Evolutionary conservation across 805 yeast genomes (phyloP).

Genomic region (Starmera dryadoides): DNA sequence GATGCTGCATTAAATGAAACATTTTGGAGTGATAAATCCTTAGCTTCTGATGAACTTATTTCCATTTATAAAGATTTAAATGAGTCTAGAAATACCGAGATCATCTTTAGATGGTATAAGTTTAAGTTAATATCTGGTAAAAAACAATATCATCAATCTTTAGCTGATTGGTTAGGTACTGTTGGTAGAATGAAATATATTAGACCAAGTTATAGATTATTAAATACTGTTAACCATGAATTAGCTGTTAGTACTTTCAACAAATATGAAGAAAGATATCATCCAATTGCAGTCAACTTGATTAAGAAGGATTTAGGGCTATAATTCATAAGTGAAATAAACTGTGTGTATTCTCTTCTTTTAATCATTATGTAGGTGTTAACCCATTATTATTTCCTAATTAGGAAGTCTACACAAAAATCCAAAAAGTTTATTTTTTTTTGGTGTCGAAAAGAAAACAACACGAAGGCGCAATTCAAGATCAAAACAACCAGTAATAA

Average conservation of each 20-base stretch:
- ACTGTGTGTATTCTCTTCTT: background rate
- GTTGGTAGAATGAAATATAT: slow-evolving; percentile 95
- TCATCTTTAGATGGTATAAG: slow-evolving; percentile 69
- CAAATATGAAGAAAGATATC: slow-evolving; percentile 54
- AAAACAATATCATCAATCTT: slow-evolving; percentile 34
- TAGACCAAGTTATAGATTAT: slow-evolving; percentile 71
- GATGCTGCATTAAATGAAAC: slow-evolving; percentile 37
- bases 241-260: slow-evolving; percentile 63
- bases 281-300: slow-evolving; percentile 77
- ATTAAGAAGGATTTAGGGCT: slow-evolving; percentile 76
- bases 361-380: too few species aligned
- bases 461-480: background rate
- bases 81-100: slow-evolving; percentile 68
- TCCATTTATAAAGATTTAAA: slow-evolving; percentile 30
- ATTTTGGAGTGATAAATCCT: slow-evolving; percentile 26
- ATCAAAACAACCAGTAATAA: slow-evolving; percentile 1
- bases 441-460: background rate
- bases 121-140: slow-evolving; percentile 53
- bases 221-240: slow-evolving; percentile 55
- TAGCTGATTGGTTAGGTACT: slow-evolving; percentile 83
- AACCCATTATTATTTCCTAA: background rate
- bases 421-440: background rate
- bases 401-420: background rate
- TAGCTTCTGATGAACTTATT: slow-evolving; percentile 30
- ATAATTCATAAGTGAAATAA: slow-evolving; percentile 3